Evolutionary conservation across 176 grass and related monocot genomes (phyloP).

Genomic region (Puya raimondii): DNA sequence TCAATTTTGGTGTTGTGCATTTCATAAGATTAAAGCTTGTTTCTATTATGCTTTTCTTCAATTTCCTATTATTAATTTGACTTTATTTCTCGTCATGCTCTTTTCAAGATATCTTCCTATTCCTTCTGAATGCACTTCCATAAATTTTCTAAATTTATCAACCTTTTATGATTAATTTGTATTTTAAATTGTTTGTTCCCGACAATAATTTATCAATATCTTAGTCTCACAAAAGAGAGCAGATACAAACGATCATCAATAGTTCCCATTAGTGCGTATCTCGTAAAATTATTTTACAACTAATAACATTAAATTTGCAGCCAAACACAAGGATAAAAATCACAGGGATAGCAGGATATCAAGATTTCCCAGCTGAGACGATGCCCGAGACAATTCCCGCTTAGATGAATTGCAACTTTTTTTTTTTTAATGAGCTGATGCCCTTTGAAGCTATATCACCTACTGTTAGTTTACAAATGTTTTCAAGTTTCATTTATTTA

Average conservation of each 20-base stretch:
- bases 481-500: background rate
- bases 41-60: no score
- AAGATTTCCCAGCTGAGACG: conserved; percentile 67
- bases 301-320: conserved; percentile 31
- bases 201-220: background rate
- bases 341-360: conserved; percentile 81
- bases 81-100: no score
- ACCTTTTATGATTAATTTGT: no score
- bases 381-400: conserved; percentile 39
- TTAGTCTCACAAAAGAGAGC: background rate
- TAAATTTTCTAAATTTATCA: background rate
- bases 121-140: no score
- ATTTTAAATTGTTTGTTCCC: no score
- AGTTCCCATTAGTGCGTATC: background rate
- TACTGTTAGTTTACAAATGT: background rate
- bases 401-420: conserved; percentile 31
- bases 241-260: conserved; percentile 4
- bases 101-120: no score
- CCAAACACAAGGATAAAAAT: conserved; percentile 78
- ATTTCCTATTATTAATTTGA: no score
- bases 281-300: conserved; percentile 1
- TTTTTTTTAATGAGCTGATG: background rate
- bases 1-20: no score
- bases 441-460: background rate
- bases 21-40: no score